Base-by-base conservation (phyloP, 768 basidiomycete genomes). In the Glaciozyma antarctica region DNA sequence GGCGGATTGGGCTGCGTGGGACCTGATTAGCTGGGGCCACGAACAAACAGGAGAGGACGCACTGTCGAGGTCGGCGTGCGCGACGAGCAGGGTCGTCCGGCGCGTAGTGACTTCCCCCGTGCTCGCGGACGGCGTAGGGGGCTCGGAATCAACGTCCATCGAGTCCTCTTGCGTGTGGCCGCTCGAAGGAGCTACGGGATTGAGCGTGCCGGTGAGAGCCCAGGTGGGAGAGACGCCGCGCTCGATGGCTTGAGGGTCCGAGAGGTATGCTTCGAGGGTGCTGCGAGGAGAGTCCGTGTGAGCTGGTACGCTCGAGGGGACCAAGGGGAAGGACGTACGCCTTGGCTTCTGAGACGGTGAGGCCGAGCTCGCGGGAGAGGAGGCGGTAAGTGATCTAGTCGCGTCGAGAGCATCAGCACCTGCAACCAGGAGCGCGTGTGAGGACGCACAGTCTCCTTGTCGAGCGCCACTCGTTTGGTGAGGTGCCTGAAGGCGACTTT, bases 311-410 rank as follows among this genome's bases (percentile, higher is more conserved):
- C 32, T 32, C 3, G 22, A 12, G 2, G 21, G 6, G 22, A 32
- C 21, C 13, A 17, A 5, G 9, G 9, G 16, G 2, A 12, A 22
- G 43, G 57, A 43, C 57, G n/a, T 12, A 58, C 57, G 22, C n/a
- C n/a, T 58, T 58, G 24, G 57, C 57, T 21, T 43, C 44, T 3
- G 43, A 15, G 15, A 43, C 38, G 13, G 57, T 28, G 44, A 58
- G 24, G n/a, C 57, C 57, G 16, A 58, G 41, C 57, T 58, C 57
- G 57, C 57, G 57, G 24, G 57, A 44, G 43, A 58, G 44, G 12
- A 47, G 13, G 43, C 57, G 57, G 57, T 58, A 58, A 8, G 57
- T 58, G 12, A 58, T 5, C 57, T 58, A 43, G 44, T 5, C n/a
- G 24, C 22, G 55, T 17, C 22, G 38, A 24, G 45, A 43, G 57